phyloP scores from a whole-genome alignment of 306 rosid species.

The Cicer pinnatifidum region DNA sequence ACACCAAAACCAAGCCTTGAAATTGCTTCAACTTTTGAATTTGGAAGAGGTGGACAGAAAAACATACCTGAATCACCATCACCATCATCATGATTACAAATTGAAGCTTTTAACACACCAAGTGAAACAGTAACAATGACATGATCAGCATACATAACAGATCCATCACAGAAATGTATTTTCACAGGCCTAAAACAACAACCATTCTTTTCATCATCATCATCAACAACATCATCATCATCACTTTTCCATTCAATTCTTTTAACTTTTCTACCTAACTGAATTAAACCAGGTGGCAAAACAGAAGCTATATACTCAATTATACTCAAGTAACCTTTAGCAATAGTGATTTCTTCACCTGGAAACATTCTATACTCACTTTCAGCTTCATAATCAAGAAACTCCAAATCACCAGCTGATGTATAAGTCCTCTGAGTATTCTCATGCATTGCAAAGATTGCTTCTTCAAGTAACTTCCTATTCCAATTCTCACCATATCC shows the following conservation, averaged over 20 bases:
- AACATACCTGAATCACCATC: constrained; percentile 66
- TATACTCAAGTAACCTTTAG: constrained; percentile 77
- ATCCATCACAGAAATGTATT: constrained; percentile 80
- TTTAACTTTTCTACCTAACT: constrained; percentile 64
- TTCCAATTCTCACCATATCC: constrained; percentile 64
- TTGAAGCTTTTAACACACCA: constrained; percentile 90
- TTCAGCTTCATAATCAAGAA: constrained; percentile 75
- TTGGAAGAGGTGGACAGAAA: constrained; percentile 84
- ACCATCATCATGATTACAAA: constrained; percentile 40
- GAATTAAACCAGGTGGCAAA: constrained; percentile 75
- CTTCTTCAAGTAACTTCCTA: constrained; percentile 67
- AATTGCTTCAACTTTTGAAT: constrained; percentile 77
- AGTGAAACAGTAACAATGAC: constrained; percentile 86
- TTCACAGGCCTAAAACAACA: constrained; percentile 68
- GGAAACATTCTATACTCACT: constrained; percentile 89
- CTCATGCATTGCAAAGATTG: constrained; percentile 76
- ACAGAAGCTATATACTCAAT: constrained; percentile 75
- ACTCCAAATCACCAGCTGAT: constrained; percentile 73
- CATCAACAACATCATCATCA: background rate
- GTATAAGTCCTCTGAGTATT: constrained; percentile 84
- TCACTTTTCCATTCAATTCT: constrained; percentile 70
- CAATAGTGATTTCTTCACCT: constrained; percentile 87
- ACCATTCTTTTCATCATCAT: constrained; percentile 41
- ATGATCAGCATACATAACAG: constrained; percentile 77
- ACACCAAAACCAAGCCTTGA: constrained; percentile 96